A percentile compares a stretch with the other conserved stretches of the same genome.
Evolutionary conservation across 2,329 filamentous ascomycete genomes (phyloP).

Genomic region (Clonostachys rhizophaga): DNA sequence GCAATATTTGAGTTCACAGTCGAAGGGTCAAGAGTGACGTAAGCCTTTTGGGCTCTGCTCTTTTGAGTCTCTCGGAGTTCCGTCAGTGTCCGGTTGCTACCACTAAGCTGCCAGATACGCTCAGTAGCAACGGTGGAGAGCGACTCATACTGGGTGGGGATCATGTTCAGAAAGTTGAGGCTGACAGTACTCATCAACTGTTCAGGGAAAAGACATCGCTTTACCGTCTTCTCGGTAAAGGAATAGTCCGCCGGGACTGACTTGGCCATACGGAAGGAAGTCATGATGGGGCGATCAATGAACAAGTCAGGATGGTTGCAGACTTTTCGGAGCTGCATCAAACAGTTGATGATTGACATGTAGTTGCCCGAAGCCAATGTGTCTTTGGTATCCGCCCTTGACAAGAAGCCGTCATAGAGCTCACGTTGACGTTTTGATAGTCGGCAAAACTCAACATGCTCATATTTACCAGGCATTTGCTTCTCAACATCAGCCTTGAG

Average conservation of each 20-base stretch:
- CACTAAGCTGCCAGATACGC: conserved; percentile 61
- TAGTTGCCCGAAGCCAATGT: conserved; percentile 92
- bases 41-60: conserved; percentile 49
- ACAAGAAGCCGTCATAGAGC: conserved; percentile 94
- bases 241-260: conserved; percentile 74
- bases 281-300: conserved; percentile 92
- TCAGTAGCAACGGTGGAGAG: conserved; percentile 51
- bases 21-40: conserved; percentile 55
- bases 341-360: conserved; percentile 94
- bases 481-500: conserved; percentile 97
- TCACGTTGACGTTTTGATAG: conserved; percentile 93
- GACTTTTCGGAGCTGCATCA: conserved; percentile 96
- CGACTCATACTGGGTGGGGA: conserved; percentile 66
- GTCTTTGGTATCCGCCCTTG: conserved; percentile 80
- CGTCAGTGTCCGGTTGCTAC: conserved; percentile 59
- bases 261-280: conserved; percentile 85
- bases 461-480: conserved; percentile 97
- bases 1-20: conserved; percentile 65
- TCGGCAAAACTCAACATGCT: conserved; percentile 93
- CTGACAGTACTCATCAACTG: conserved; percentile 61
- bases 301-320: conserved; percentile 98
- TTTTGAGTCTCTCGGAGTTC: conserved; percentile 70
- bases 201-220: conserved; percentile 57
- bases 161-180: conserved; percentile 73
- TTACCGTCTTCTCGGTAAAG: conserved; percentile 65